Percentiles rank a stretch among this genome's conserved stretches.
phyloP scores from a whole-genome alignment of 208 protist species.

The Endotrypanum monterogeii region DNA sequence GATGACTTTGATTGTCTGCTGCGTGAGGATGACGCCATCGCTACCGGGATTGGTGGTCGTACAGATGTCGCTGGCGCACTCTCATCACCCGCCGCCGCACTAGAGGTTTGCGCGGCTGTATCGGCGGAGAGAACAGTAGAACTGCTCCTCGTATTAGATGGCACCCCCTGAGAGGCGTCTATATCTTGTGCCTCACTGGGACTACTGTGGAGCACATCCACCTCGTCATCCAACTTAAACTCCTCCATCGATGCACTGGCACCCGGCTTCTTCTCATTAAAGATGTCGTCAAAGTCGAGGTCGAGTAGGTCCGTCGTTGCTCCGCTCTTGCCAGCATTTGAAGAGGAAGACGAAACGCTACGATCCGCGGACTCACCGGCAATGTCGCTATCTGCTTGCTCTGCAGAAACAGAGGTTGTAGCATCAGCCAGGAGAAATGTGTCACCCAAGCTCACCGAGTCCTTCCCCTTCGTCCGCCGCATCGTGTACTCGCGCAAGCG shows the following conservation, averaged over 20 bases:
- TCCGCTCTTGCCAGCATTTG: neutral
- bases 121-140: neutral
- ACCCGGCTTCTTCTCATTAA: constrained; percentile 21
- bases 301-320: constrained; percentile 42
- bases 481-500: constrained; percentile 44
- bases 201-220: neutral
- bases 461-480: neutral
- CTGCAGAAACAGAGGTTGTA: neutral
- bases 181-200: neutral
- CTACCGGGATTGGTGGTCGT: neutral
- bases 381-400: neutral
- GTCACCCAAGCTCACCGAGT: constrained; percentile 7
- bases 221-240: constrained; percentile 32
- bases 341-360: neutral
- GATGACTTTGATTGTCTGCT: neutral
- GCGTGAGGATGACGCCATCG: constrained; percentile 1
- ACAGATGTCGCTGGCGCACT: neutral
- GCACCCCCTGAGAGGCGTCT: neutral
- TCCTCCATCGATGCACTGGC: constrained; percentile 23
- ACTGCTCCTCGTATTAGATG: neutral
- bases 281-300: constrained; percentile 82
- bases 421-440: constrained; percentile 36
- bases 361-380: neutral
- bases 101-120: neutral
- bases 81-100: neutral